Percentiles rank a stretch among this genome's conserved stretches.
Conservation (phyloP, 192 early-diverging fungal species). For the Gaertneriomyces sp. region DNA sequence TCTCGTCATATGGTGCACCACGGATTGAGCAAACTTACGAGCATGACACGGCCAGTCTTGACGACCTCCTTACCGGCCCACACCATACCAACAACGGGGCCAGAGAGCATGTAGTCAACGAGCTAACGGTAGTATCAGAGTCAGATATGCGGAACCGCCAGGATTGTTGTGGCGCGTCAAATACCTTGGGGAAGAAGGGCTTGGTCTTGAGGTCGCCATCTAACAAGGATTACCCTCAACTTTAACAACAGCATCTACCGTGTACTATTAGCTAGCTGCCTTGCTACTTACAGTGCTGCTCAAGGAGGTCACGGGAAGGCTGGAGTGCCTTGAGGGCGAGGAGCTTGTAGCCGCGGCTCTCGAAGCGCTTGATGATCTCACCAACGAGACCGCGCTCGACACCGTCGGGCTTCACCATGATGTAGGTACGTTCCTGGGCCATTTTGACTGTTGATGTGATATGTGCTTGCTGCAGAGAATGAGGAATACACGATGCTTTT, state of each 20-base stretch:
- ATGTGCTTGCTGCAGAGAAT: too few species aligned
- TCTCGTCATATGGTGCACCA: slow-evolving; percentile 79
- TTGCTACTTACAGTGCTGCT: slow-evolving; percentile 52
- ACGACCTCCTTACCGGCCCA: slow-evolving; percentile 86
- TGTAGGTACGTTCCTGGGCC: slow-evolving; percentile 32
- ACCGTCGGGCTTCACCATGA: slow-evolving; percentile 46
- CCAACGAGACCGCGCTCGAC: slow-evolving; percentile 75
- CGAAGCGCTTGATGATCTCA: slow-evolving; percentile 92
- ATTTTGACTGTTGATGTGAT: slow-evolving; percentile 6
- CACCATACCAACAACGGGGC: slow-evolving; percentile 95
- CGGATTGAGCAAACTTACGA: slow-evolving; percentile 65
- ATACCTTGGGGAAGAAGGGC: slow-evolving; percentile 88
- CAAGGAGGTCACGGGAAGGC: slow-evolving; percentile 67
- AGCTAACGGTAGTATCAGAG: slow-evolving; percentile 25
- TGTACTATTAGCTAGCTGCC: too few species aligned
- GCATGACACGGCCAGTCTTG: slow-evolving; percentile 83
- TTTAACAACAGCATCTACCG: too few species aligned
- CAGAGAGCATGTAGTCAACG: slow-evolving; percentile 76
- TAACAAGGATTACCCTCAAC: slow-evolving; percentile 18
- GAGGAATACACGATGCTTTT: too few species aligned
- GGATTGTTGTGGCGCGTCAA: neutral
- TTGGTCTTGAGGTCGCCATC: slow-evolving; percentile 75
- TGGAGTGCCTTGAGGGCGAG: slow-evolving; percentile 72
- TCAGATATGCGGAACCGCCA: neutral
- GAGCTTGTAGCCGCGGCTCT: slow-evolving; percentile 86